These are phyloP conservation scores for Aphanomyces euteiches DNA, from an alignment of 352 stramenopile species.

Conservation along the genomic window DNA sequence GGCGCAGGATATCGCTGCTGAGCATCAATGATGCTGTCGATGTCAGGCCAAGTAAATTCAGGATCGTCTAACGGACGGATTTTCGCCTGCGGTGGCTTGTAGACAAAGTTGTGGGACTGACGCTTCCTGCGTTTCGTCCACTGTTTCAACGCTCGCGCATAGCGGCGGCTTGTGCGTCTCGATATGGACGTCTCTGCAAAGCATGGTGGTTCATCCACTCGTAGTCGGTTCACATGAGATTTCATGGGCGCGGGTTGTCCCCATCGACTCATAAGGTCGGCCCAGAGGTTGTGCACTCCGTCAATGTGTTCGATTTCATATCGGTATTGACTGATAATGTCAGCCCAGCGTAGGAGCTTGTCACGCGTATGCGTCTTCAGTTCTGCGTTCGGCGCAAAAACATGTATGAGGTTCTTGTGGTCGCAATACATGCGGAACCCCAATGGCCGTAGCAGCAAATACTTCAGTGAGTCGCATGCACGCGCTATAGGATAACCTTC, in stretches of 20 bases:
- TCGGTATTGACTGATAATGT: slow-evolving; percentile 15
- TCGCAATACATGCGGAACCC: slow-evolving; percentile 32
- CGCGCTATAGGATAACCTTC: slow-evolving; percentile 33
- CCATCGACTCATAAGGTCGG: neutral
- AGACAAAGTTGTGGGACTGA: neutral
- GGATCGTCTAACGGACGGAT: neutral
- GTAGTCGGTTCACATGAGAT: too few relatives aligned
- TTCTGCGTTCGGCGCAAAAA: slow-evolving; percentile 30
- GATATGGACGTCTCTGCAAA: too few relatives aligned
- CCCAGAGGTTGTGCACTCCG: slow-evolving; percentile 2
- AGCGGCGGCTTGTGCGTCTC: too few relatives aligned
- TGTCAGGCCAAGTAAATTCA: neutral
- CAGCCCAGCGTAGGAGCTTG: slow-evolving; percentile 33
- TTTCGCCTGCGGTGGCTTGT: too few relatives aligned
- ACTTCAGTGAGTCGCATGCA: slow-evolving; percentile 31
- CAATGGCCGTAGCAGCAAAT: slow-evolving; percentile 25
- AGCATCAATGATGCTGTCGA: neutral
- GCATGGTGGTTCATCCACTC: too few relatives aligned
- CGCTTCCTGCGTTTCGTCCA: too few relatives aligned
- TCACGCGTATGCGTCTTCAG: slow-evolving; percentile 29
- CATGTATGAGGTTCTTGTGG: slow-evolving; percentile 33
- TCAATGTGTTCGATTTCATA: slow-evolving; percentile 34
- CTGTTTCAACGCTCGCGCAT: too few relatives aligned
- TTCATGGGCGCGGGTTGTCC: too few relatives aligned
- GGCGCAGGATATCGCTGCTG: neutral